Percentiles rank a stretch among this genome's conserved stretches.
phyloP scores from a whole-genome alignment of 495 filamentous ascomycete species.

The Pseudotulostoma volvatum region DNA sequence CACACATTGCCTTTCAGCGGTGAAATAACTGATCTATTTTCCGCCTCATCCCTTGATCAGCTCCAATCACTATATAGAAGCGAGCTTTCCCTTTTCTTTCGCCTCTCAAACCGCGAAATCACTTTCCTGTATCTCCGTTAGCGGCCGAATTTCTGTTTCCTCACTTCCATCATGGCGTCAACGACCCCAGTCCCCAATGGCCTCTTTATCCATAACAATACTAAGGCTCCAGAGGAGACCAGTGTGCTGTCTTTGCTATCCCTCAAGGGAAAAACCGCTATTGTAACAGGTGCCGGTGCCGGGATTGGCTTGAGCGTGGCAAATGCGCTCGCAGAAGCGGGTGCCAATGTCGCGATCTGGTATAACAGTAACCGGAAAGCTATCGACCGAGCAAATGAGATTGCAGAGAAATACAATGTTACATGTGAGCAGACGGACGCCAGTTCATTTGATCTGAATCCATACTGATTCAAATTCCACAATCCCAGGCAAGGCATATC shows the following conservation, averaged over 20 bases:
- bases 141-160: background rate
- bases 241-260: conserved; percentile 68
- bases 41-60: too few relatives aligned
- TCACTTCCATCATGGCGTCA: conserved; percentile 20
- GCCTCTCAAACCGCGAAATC: conserved; percentile 19
- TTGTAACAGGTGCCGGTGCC: conserved; percentile 65
- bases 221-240: conserved; percentile 38
- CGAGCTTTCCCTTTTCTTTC: too few relatives aligned
- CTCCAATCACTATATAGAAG: too few relatives aligned
- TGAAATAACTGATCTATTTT: too few relatives aligned
- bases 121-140: background rate
- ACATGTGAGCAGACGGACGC: too few relatives aligned
- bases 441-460: too few relatives aligned
- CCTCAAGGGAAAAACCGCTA: conserved; percentile 66
- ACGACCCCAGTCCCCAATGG: conserved; percentile 30
- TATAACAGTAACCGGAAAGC: conserved; percentile 67
- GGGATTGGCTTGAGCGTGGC: conserved; percentile 70
- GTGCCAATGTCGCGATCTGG: conserved; percentile 78
- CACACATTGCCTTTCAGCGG: too few relatives aligned
- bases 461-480: too few relatives aligned
- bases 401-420: conserved; percentile 66
- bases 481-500: too few relatives aligned
- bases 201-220: conserved; percentile 44
- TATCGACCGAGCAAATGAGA: conserved; percentile 49
- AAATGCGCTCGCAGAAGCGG: conserved; percentile 64